Conservation (phyloP, 2,329 filamentous ascomycete genomes). For the Aureobasidium sp. region DNA sequence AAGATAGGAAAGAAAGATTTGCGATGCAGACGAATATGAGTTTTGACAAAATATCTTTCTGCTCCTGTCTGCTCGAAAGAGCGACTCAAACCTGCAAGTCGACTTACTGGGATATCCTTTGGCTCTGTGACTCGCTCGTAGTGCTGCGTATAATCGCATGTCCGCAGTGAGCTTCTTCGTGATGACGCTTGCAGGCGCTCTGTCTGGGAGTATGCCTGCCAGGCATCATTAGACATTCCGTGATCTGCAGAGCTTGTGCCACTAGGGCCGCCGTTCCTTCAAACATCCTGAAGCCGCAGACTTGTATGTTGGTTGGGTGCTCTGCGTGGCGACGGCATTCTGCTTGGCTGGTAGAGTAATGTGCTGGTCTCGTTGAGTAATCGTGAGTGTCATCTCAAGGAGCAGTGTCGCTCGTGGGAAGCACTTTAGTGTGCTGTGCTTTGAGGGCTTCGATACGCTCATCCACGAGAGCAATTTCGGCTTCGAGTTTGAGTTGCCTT, state of each 20-base stretch:
- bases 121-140: too few species aligned
- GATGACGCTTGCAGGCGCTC: too few species aligned
- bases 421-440: not conserved
- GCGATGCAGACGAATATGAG: not conserved
- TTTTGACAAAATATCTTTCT: not conserved
- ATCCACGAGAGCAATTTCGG: constrained; percentile 70
- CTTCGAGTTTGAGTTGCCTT: constrained; percentile 64
- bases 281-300: not conserved
- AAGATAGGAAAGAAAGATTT: not conserved
- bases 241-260: too few species aligned
- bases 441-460: constrained; percentile 58
- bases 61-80: not conserved
- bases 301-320: not conserved
- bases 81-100: not conserved
- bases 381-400: not conserved
- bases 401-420: not conserved
- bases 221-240: too few species aligned
- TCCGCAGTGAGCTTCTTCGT: too few species aligned
- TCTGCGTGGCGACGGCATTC: not conserved
- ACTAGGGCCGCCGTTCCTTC: too few species aligned
- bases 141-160: too few species aligned
- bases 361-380: not conserved
- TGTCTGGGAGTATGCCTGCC: too few species aligned
- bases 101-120: too few species aligned
- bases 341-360: not conserved